Base-by-base conservation (phyloP, 2,329 filamentous ascomycete species). In the Aquanectria penicillioides region DNA sequence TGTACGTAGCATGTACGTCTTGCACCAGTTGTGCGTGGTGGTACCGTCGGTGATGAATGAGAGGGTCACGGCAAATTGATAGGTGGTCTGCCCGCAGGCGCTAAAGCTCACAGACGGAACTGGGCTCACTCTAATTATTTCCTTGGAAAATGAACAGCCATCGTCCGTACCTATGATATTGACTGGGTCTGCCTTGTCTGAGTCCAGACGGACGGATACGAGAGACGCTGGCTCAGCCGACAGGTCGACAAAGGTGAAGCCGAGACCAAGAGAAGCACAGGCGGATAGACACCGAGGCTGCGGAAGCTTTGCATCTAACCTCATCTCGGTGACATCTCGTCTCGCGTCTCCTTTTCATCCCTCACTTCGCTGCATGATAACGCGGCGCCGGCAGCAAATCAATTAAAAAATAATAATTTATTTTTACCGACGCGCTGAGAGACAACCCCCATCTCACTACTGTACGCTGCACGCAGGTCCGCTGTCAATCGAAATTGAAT, bases 61-160 rank as follows among this genome's bases (percentile, higher is more conserved):
- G 53, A 63, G 55, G 43, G 50, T 56, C 41, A 55, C 54, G 65
- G 59, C 57, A 69, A 67, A 63, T 65, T 36, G 68, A 69, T 48
- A 59, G 47, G 52, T 62, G 65, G 63, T 36, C 52, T 68, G 55
- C 29, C 57, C 56, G 59, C 57, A 58, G 59, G 54, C 67, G 67
- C 67, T 69, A 69, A 58, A 48, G 20, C 13, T 43, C n/a, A 12
- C 25, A 50, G 38, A 43, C 38, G 34, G 40, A 47, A 38, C 38
- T 43, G 26, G 36, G 47, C 43, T 56, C 44, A 17, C 31, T 55
- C 22, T 54, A 43, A 15, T 23, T 43, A 34, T 22, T 48, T 46
- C 43, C 15, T 33, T 26, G 28, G 22, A 46, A 59, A 63, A 51
- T 34, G 41, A 38, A 44, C 52, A 52, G 28, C 26, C 23, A 26